phyloP scores from a whole-genome alignment of 495 filamentous ascomycete genomes.

The Terfezia claveryi region DNA sequence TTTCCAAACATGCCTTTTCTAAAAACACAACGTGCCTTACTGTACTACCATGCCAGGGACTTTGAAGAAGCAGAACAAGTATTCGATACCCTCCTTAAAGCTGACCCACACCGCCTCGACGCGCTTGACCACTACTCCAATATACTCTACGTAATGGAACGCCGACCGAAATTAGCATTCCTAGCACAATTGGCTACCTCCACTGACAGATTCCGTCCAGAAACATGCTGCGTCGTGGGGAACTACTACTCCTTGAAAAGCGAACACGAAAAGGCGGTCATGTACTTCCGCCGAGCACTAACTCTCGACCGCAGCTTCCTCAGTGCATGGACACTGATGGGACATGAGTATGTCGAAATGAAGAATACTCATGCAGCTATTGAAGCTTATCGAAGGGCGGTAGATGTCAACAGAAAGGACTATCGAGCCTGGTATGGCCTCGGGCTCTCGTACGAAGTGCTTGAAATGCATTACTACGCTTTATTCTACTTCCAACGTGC shows the following conservation, averaged over 20 bases:
- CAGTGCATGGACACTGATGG: constrained; percentile 97
- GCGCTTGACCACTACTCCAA: constrained; percentile 88
- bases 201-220: constrained; percentile 88
- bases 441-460: constrained; percentile 88
- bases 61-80: constrained; percentile 65
- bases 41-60: constrained; percentile 89
- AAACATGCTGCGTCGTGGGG: constrained; percentile 89
- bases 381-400: constrained; percentile 85
- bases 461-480: constrained; percentile 94
- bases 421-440: constrained; percentile 98
- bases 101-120: constrained; percentile 75
- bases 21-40: constrained; percentile 65
- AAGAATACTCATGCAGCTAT: constrained; percentile 98
- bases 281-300: constrained; percentile 92
- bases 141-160: constrained; percentile 79
- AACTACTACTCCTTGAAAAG: constrained; percentile 92
- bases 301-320: constrained; percentile 80
- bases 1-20: constrained; percentile 78
- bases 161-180: constrained; percentile 71
- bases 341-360: constrained; percentile 95
- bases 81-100: constrained; percentile 57
- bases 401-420: constrained; percentile 90
- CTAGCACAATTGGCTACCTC: constrained; percentile 71
- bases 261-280: constrained; percentile 90
- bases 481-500: constrained; percentile 96